Base-by-base conservation (phyloP, 2,329 filamentous ascomycete genomes). In the Cordyceps fumosorosea region DNA sequence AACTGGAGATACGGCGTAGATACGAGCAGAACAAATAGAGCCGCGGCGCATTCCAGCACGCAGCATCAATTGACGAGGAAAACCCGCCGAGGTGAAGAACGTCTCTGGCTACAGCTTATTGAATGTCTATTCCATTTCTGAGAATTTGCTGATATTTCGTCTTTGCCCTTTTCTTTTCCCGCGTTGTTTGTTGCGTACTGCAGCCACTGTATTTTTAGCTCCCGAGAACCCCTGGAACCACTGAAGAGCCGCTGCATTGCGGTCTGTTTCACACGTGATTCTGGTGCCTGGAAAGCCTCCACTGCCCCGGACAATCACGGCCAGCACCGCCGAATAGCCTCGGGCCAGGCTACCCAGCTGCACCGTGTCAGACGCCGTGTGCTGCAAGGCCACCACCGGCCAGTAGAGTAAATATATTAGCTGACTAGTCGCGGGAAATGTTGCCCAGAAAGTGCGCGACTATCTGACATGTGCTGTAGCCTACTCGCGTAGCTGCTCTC, bases 1-100 rank as follows among this genome's bases (percentile, higher is more conserved):
- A 58, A 37, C 42, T 56, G 56, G 56, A 60, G 56, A 60, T 60
- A 60, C 56, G 56, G 20, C 56, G 56, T 60, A 60, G 24, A 52
- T 60, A 60, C 56, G 56, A 60, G 56, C 40, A 50, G 11, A 8
- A 5, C 32, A 34, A 34, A 6, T 34, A n/a, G 8, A 10, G 29
- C 26, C 4, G 40, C 40, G 32, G 4, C 32, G 56, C 47, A 52
- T 20, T n/a, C 20, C 34, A 18, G 34, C 12, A 1, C 26, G 22
- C n/a, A 22, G 22, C 32, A n/a, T 42, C 32, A 29, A 58, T 51
- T 42, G 32, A 20, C 47, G 45, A 47, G 10, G 5, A 51, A 58
- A 42, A n/a, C 2, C 14, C 3, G 10, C 16, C 34, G 16, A 42
- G 1, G 42, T 18, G 16, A 29, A 18, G 37, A 32, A 16, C 11